These are phyloP conservation scores for Penicillium goetzii DNA, from an alignment of 495 filamentous ascomycete species.

Conservation along the genomic window DNA sequence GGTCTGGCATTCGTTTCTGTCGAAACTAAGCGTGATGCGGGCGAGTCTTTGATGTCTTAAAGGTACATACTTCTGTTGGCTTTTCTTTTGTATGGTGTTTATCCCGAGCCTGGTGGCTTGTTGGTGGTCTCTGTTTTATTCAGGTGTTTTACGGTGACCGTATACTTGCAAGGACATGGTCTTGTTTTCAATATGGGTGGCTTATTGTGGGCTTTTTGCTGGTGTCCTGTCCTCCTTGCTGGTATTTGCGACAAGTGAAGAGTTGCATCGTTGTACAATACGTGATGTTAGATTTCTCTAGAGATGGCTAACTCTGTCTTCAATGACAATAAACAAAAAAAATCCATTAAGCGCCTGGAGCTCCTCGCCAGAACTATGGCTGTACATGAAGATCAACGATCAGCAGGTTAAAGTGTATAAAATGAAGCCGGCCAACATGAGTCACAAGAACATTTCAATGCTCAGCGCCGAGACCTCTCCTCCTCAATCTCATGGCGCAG, in stretches of 20 bases:
- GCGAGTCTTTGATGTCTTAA: constrained; percentile 38
- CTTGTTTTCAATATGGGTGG: not conserved
- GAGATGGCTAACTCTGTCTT: not conserved
- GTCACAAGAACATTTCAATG: not conserved
- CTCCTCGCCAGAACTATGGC: constrained; percentile 43
- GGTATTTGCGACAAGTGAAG: not conserved
- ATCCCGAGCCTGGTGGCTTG: not conserved
- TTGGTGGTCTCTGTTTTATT: not conserved
- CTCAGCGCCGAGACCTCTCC: constrained; percentile 46
- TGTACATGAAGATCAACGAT: constrained; percentile 35
- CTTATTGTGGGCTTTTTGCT: not conserved
- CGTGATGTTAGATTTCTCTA: constrained; percentile 1
- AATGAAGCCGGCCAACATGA: constrained; percentile 7
- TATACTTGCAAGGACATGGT: not conserved
- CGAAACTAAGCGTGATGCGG: constrained; percentile 44
- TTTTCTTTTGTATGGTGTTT: not conserved
- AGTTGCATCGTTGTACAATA: constrained; percentile 11
- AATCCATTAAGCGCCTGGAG: constrained; percentile 44
- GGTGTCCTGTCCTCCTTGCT: not conserved
- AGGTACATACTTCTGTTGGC: constrained; percentile 12
- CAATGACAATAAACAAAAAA: constrained; percentile 11
- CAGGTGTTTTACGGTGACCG: not conserved
- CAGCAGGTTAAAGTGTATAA: constrained; percentile 9
- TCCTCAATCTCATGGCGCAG: constrained; percentile 53
- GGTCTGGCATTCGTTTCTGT: constrained; percentile 46